Evolutionary conservation across 176 grass and related monocot species (phyloP), one percentile per base, ranked within the genome.

Genomic region (Carex pumila): DNA sequence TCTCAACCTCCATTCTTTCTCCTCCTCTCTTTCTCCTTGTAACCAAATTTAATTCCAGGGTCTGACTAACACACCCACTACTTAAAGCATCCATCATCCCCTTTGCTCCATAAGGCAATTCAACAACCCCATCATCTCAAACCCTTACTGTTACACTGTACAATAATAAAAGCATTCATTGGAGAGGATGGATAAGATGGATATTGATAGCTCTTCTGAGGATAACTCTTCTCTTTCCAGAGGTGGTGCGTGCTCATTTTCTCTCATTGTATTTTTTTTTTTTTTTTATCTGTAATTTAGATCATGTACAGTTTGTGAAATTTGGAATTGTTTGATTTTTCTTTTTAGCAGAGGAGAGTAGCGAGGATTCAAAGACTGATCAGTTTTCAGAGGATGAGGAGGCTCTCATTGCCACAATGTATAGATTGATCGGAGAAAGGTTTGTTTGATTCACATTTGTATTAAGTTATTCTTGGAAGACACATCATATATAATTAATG

Each of bases 391-490:
- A 89, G 68, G 84, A 86, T 32, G 88, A 89, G 53, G 84, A 86
- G 49, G 71, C 49, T 49, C 88, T 89, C 12, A 86, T 89, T 82
- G 78, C 84, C 37, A 89, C 83, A 57, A 89, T 89, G 88, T 89
- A 79, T 61, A 89, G 71, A 76, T 86, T 89, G 79, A 71, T 89
- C 58, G 88, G 88, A 69, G 84, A 89, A 65, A 86, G 88, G 88
- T 89, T 83, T 55, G 87, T 78, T 8, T 8, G 34, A 55, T 78
- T 50, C 9, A 12, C 50, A 77, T 13, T 77, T 55, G 6, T 69
- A 18, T 18, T 41, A 18, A 39, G 5, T 69, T 69, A 15, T 39
- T 37, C 17, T 69, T 15, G 4, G 65, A 69, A 3, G 34, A 17
- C 0, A 41, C 32, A 45, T 47, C 43, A 47, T 47, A 47, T 43